Percentiles rank a stretch among this genome's conserved stretches.
These are phyloP conservation scores for Irpex lacteus DNA, from an alignment of 1,284 basidiomycete species.

Conservation along the genomic window DNA sequence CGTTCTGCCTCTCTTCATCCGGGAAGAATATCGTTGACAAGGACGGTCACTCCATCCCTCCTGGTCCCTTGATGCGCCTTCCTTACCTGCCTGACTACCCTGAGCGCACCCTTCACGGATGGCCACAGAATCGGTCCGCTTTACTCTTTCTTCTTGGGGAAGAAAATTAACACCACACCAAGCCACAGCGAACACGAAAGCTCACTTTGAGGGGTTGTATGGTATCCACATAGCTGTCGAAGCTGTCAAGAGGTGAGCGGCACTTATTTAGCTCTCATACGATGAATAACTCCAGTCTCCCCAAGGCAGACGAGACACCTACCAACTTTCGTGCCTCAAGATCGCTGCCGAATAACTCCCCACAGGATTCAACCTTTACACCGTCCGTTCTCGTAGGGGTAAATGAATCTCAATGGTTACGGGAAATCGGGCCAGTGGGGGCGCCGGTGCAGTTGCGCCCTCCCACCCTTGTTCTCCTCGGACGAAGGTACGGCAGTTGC, in stretches of 20 bases:
- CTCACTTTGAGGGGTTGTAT: too few species aligned
- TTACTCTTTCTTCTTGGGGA: constrained; percentile 41
- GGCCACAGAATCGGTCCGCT: constrained; percentile 38
- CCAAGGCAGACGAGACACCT: too few species aligned
- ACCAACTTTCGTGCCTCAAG: too few species aligned
- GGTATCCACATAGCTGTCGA: too few species aligned
- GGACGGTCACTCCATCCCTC: constrained; percentile 13
- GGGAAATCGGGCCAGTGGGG: not conserved
- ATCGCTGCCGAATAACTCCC: too few species aligned
- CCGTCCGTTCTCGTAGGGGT: not conserved
- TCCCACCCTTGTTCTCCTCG: too few species aligned
- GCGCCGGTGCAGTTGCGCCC: not conserved
- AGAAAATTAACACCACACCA: too few species aligned
- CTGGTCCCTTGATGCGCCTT: constrained; percentile 14
- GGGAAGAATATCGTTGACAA: constrained; percentile 16
- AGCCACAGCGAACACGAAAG: too few species aligned
- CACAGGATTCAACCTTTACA: too few species aligned
- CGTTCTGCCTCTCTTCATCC: constrained; percentile 13
- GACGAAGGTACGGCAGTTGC: not conserved
- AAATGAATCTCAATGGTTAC: not conserved
- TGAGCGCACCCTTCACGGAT: constrained; percentile 35
- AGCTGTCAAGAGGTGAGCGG: too few species aligned
- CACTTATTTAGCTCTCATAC: too few species aligned
- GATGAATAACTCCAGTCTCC: too few species aligned
- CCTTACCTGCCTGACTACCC: constrained; percentile 35